phyloP scores from a whole-genome alignment of 257 asterid species.

The Ajuga chamaepitys region DNA sequence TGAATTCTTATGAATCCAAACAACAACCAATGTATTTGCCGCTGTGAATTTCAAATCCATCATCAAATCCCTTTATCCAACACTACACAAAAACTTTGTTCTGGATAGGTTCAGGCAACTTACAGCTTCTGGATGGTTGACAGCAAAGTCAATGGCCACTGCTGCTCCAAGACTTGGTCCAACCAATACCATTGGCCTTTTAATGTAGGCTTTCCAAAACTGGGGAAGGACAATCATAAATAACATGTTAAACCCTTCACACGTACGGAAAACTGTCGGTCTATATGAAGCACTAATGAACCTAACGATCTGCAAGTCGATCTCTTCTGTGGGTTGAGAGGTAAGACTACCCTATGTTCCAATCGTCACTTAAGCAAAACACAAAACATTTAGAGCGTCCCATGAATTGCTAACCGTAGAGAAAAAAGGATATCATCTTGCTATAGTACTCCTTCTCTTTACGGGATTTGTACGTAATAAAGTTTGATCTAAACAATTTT shows the following conservation, averaged over 20 bases:
- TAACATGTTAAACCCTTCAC: conserved; percentile 1
- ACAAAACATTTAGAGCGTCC: neutral
- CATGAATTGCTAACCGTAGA: neutral
- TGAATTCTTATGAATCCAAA: too few relatives aligned
- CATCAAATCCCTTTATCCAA: too few relatives aligned
- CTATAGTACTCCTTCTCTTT: neutral
- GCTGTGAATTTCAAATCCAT: too few relatives aligned
- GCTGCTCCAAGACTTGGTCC: conserved; percentile 99
- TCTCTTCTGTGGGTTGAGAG: neutral
- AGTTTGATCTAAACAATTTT: conserved; percentile 6
- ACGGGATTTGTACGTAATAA: neutral
- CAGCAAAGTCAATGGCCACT: conserved; percentile 68
- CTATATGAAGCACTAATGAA: neutral
- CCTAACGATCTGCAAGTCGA: neutral
- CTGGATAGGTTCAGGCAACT: conserved; percentile 15
- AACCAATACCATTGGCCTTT: conserved; percentile 76
- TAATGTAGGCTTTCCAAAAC: conserved; percentile 75
- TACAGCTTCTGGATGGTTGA: conserved; percentile 79
- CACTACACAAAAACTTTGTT: neutral
- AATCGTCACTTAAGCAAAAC: neutral
- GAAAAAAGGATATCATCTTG: neutral
- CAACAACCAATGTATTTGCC: too few relatives aligned
- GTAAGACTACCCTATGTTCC: neutral
- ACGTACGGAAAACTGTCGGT: neutral
- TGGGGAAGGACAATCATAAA: conserved; percentile 17